These are phyloP conservation scores for Stereum hirsutum DNA, from an alignment of 1,284 basidiomycete genomes.

Conservation along the genomic window DNA sequence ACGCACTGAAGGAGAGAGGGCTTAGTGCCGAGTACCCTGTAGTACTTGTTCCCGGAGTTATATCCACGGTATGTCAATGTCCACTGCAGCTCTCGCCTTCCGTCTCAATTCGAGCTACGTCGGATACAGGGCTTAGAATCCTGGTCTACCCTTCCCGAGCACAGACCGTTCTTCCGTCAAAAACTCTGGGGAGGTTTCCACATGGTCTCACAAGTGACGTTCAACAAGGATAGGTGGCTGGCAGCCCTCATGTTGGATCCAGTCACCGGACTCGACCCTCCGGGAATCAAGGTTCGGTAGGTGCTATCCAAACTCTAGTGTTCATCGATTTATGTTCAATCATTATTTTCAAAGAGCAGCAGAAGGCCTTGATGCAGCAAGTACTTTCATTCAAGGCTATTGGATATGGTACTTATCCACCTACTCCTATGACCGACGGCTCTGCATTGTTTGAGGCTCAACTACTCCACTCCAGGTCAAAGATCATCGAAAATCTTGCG, in stretches of 20 bases:
- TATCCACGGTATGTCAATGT: constrained; percentile 52
- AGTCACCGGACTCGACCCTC: constrained; percentile 85
- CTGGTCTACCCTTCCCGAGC: constrained; percentile 78
- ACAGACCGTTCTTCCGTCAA: constrained; percentile 74
- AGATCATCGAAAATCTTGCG: constrained; percentile 91
- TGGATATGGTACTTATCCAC: constrained; percentile 73
- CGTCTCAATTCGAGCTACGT: not conserved
- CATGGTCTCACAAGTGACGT: constrained; percentile 83
- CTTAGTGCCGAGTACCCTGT: constrained; percentile 71
- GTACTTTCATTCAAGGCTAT: constrained; percentile 88
- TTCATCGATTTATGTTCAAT: too few relatives aligned
- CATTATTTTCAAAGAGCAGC: too few relatives aligned
- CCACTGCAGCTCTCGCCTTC: not conserved
- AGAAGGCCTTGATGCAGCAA: constrained; percentile 86
- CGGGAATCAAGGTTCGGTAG: constrained; percentile 85
- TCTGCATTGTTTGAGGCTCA: not conserved
- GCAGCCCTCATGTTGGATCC: constrained; percentile 86
- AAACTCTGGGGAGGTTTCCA: constrained; percentile 82
- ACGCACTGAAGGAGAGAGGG: constrained; percentile 58
- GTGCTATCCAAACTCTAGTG: too few relatives aligned
- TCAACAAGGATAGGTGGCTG: constrained; percentile 86
- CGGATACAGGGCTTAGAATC: constrained; percentile 62
- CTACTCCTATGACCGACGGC: not conserved
- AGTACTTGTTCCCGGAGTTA: constrained; percentile 73
- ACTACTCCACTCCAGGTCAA: constrained; percentile 46